Conservation (phyloP, 306 rosid species). For the Citrullus colocynthis region DNA sequence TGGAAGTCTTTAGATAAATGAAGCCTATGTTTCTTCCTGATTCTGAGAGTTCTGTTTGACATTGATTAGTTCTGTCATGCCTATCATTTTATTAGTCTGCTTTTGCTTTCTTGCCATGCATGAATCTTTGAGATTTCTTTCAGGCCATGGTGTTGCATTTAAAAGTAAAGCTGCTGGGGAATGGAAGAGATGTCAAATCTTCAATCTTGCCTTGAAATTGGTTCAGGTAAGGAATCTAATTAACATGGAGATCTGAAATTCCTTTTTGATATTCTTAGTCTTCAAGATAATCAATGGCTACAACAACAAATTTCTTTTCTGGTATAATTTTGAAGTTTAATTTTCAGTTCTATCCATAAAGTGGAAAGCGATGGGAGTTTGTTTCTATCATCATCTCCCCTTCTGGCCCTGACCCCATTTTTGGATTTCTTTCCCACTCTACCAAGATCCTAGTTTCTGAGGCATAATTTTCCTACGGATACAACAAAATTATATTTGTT, state of each 20-base stretch:
- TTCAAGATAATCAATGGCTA: neutral
- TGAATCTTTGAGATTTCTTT: neutral
- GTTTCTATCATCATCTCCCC: neutral
- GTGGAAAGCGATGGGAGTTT: neutral
- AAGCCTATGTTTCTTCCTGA: neutral
- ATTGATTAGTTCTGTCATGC: neutral
- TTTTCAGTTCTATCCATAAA: neutral
- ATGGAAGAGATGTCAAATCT: neutral
- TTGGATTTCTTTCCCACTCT: neutral
- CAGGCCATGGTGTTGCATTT: neutral
- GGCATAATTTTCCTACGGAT: neutral
- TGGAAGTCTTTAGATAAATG: neutral
- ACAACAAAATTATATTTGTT: neutral
- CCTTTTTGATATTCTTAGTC: neutral
- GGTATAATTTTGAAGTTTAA: neutral
- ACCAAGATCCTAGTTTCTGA: neutral
- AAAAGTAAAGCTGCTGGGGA: neutral
- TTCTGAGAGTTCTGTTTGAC: neutral
- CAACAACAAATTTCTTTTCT: neutral
- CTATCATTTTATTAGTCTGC: neutral
- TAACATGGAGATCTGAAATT: neutral
- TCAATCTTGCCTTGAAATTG: neutral
- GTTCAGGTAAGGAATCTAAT: neutral
- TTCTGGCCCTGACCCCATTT: neutral
- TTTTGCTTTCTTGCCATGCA: neutral